Conservation (phyloP, 495 filamentous ascomycete species). For the Neurospora sp. region DNA sequence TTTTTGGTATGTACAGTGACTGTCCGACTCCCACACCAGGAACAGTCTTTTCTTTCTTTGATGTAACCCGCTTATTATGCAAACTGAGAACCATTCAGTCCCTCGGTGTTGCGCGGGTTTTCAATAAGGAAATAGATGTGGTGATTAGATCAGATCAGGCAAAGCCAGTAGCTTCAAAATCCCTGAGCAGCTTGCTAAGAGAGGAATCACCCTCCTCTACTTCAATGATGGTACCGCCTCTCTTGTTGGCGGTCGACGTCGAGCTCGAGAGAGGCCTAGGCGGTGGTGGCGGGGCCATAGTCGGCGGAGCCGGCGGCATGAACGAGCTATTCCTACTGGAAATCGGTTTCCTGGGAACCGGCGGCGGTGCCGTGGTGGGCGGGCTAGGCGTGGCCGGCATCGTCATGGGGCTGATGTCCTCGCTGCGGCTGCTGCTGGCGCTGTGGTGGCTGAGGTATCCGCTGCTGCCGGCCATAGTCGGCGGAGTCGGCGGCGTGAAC, state of each 20-base stretch:
- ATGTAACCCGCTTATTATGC: neutral
- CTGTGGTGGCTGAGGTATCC: neutral
- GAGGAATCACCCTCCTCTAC: neutral
- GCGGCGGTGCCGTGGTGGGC: neutral
- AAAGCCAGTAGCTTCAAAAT: neutral
- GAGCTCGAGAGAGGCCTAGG: neutral
- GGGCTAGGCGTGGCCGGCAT: neutral
- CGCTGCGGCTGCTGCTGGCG: neutral
- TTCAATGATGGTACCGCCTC: neutral
- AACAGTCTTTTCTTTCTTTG: neutral
- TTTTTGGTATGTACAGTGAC: neutral
- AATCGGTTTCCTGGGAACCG: neutral
- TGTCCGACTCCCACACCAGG: neutral
- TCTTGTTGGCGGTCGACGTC: neutral
- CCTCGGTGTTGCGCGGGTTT: neutral
- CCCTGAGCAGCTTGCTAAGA: neutral
- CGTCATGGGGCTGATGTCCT: neutral
- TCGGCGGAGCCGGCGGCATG: neutral
- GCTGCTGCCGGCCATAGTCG: neutral
- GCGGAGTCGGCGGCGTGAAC: neutral
- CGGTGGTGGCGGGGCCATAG: neutral
- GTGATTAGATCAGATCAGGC: neutral
- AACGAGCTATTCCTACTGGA: neutral
- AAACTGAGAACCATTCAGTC: neutral
- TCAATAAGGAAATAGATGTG: neutral